Base-by-base conservation (phyloP, 2,329 filamentous ascomycete genomes). In the Hortaea werneckii region DNA sequence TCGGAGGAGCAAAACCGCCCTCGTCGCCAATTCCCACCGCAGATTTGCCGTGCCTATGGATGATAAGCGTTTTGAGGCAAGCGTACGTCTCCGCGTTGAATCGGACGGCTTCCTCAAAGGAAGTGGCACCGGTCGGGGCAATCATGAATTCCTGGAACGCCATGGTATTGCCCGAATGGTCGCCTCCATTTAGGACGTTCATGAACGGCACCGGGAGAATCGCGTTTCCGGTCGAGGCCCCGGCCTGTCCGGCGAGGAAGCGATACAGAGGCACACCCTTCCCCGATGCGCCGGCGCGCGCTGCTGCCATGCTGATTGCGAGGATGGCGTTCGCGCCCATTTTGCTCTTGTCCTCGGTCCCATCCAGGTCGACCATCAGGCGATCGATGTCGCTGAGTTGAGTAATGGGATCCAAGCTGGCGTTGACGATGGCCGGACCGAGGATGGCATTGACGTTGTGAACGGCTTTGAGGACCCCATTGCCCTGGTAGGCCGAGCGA, bases 91-190 rank as follows among this genome's bases (percentile, higher is more conserved):
- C 55, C 30, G 49, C 40, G 11, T 42, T 42, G 20, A 28, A 41
- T 13, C 42, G 44, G 13, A 46, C 44, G 5, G 44, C 41, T 20
- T 46, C 38, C 7, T 29, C 32, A 2, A 46, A 28, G 26, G 46
- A 46, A 13, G 42, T 35, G 29, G 54, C 48, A 29, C 48, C 48
- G 27, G 46, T 43, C 29, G 87, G 87, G 48, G 90, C 87, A 60
- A 94, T 90, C 87, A 94, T 94, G 79, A 94, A 94, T 73, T 94
- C 87, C 73, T 94, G 87, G 81, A 94, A 94, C 58, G 87, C 87
- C 60, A 94, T 55, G 28, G 46, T 29, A 37, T 56, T 50, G 9
- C 57, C 52, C 29, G 44, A 51, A 47, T 55, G 56, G 34, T 55
- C 50, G 34, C 69, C 69, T 59, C 87, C 87, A 71, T 94, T 94